Evolutionary conservation across 306 rosid species (phyloP), one percentile per base, ranked within the genome.

Genomic region (Quercus suber): DNA sequence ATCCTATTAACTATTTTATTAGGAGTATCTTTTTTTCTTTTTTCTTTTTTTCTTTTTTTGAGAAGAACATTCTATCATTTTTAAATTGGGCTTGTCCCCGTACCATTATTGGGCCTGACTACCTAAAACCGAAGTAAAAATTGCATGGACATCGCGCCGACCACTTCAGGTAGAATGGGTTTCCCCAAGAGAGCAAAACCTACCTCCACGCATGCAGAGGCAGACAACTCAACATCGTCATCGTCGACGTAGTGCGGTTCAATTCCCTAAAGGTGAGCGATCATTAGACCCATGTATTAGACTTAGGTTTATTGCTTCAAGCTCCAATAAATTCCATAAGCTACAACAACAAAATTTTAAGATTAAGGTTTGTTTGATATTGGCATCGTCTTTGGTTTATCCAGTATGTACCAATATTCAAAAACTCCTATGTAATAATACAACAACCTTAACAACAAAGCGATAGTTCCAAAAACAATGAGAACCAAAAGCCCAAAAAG

Each of bases 401-500:
- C 41, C 41, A 35, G 41, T 35, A 35, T 6, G 8, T 35, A 35
- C 41, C 41, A 35, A 35, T 35, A 35, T 41, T 41, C 45, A 41
- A 41, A 2, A 8, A 8, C 45, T 8, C 45, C 3, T 41, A 41
- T 41, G 45, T 41, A 41, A 41, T 41, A 41, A 2, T 41, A 8
- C 45, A 8, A 41, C 45, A 2, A 41, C 11, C 45, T 41, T 41
- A 41, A 8, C 45, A 41, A 41, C 3, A 41, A 8, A 41, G 12
- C 12, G 45, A 8, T 41, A 41, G 3, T 41, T 41, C 45, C 41
- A n/a, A 95, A 92, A 90, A 73, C 80, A 73, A 71, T 92, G 94
- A 71, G 99, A 92, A 61, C 98, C 97, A 77, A 89, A 89, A 25
- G 97, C 91, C 61, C 90, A 78, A 79, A 91, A 86, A 89, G 99